Evolutionary conservation across 2,329 filamentous ascomycete genomes (phyloP), one percentile per base, ranked within the genome.

Genomic region (Zasmidium citrigriseum): DNA sequence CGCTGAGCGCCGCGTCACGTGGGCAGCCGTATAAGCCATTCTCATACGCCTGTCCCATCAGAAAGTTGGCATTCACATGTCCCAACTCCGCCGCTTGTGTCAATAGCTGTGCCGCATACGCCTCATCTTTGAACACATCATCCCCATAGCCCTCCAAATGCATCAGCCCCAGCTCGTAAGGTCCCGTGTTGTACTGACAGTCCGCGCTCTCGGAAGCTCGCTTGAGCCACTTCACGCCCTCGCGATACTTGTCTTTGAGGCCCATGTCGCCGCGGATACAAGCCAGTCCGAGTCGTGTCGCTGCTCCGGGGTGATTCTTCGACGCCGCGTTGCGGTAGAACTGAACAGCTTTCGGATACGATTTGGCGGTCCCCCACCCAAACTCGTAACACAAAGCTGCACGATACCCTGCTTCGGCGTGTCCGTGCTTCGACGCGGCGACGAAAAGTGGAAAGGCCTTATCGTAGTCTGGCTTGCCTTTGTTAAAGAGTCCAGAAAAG

Each of bases 361-460:
- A 92, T 70, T 91, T 91, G 57, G 91, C 87, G 69, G 89, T 96
- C 44, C 95, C 95, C 95, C 95, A 99, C 62, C 93, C 95, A 75
- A 97, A 98, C 75, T 99, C 95, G 77, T 98, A 98, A 78, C 93
- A 97, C 56, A 99, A 82, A 16, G 90, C 95, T 53, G 93, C 89
- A 55, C 95, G 89, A 76, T 97, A 99, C 34, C 89, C 93, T 57
- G 95, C 95, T 78, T 99, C 95, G 49, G 95, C 92, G 74, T 99
- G 95, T 27, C 95, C 95, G 76, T 97, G 95, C 78, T 98, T 99
- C 69, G 91, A 93, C 9, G 95, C 95, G 16, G 95, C 86, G 38
- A 96, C 83, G 72, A 99, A 99, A 25, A 98, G 85, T 9, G 91
- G 89, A 71, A 98, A 98, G 0, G 95, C 93, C 44, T 90, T 88